Base-by-base conservation (phyloP, 2,329 filamentous ascomycete genomes). In the Colletotrichum salicis region DNA sequence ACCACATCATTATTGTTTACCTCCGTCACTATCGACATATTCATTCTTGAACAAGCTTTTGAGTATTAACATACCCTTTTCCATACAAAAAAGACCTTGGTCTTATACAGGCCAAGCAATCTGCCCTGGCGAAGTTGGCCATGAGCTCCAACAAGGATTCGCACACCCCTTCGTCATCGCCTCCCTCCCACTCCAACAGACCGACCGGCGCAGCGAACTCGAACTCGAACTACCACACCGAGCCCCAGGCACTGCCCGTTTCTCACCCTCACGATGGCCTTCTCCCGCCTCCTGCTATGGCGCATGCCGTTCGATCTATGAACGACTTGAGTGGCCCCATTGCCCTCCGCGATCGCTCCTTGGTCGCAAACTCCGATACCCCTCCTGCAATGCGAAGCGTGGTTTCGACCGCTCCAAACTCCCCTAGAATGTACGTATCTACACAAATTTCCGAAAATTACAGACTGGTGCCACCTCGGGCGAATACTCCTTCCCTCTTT, bases 341-440 rank as follows among this genome's bases (percentile, higher is more conserved):
- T 33, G 71, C 77, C 22, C 73, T 80, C 54, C 78, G 78, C 73
- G 78, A 80, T 51, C 78, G 79, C 31, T 61, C 65, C 31, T 22
- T 65, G 48, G 55, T 72, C 54, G 70, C 70, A 31, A 58, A 77
- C 77, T 73, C 79, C 48, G 87, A 88, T 64, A 88, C 88, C 75
- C 88, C 88, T 56, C 86, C 87, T 24, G 86, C 88, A 75, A 84
- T 87, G 66, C 85, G 86, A 73, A 90, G 88, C 77, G 84, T 88
- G 70, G 85, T 85, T 19, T 90, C 89, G 7, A 90, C 89, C 51
- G 88, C 88, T 15, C 87, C 88, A 51, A 86, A 82, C 41, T 90
- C 89, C 31, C 89, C 89, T 58, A 84, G 88, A 78, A 86, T 90
- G 87, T 90, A 79, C 84, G 88, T 81, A 29, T 80, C n/a, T 11